Conservation (phyloP, 2,329 filamentous ascomycete species). For the Trichophyton rubrum region DNA sequence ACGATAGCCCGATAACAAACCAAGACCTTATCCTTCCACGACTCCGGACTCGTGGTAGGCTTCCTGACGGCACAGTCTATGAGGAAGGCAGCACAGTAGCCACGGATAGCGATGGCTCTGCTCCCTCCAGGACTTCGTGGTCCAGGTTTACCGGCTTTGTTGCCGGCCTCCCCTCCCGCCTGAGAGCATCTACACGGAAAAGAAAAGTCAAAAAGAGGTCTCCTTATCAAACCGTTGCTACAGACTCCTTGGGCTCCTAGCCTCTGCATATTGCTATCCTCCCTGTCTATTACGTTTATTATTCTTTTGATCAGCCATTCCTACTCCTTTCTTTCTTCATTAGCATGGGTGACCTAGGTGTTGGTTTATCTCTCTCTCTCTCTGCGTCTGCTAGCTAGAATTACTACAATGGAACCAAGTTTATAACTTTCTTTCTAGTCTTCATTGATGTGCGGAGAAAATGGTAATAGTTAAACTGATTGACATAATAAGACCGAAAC, state of each 20-base stretch:
- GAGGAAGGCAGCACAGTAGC: not conserved
- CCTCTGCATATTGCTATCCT: not conserved
- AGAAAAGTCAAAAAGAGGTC: not conserved
- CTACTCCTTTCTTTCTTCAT: not conserved
- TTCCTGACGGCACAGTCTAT: not conserved
- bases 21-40: not conserved
- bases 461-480: too few species aligned
- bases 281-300: not conserved
- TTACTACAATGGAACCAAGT: not conserved
- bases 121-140: not conserved
- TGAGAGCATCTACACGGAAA: not conserved
- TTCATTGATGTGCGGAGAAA: too few species aligned
- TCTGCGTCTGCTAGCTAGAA: not conserved
- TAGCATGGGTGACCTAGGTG: not conserved
- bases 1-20: not conserved
- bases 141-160: not conserved
- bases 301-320: not conserved
- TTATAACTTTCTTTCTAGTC: not conserved
- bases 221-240: not conserved
- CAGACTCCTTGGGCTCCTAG: not conserved
- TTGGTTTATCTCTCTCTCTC: not conserved
- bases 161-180: not conserved
- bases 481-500: too few species aligned
- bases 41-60: not conserved
- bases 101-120: not conserved